Evolutionary conservation across 768 basidiomycete species (phyloP).

Genomic region (Coprinellus aureogranulatus): DNA sequence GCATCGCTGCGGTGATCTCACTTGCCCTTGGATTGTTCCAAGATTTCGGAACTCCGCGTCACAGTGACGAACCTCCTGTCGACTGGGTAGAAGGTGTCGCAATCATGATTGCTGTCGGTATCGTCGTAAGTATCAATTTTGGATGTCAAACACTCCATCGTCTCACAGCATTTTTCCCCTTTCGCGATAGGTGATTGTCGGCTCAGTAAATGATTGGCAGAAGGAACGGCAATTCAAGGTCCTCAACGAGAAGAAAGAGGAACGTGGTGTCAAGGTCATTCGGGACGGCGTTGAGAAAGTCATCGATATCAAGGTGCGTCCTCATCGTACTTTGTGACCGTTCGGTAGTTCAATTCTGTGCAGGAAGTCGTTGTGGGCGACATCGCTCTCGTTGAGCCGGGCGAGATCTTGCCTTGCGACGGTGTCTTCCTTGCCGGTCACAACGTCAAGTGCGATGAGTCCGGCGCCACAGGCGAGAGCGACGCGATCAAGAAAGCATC

Average conservation of each 20-base stretch:
- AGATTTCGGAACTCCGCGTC: constrained; percentile 69
- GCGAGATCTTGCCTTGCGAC: constrained; percentile 94
- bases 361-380: constrained; percentile 94
- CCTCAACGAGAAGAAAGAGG: constrained; percentile 94
- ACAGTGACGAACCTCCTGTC: constrained; percentile 66
- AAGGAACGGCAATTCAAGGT: constrained; percentile 94
- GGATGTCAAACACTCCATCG: not conserved
- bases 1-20: constrained; percentile 89
- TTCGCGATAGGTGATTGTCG: constrained; percentile 68
- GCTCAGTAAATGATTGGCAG: constrained; percentile 96
- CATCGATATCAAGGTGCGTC: constrained; percentile 74
- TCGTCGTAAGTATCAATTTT: constrained; percentile 56
- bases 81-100: constrained; percentile 97
- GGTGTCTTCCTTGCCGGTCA: constrained; percentile 92
- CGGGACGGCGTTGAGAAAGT: constrained; percentile 67
- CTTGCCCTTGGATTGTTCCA: constrained; percentile 93
- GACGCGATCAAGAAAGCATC: constrained; percentile 89
- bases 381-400: constrained; percentile 87
- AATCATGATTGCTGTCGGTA: constrained; percentile 71
- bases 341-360: constrained; percentile 14
- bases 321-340: not conserved
- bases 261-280: constrained; percentile 83
- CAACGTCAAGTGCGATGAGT: constrained; percentile 94
- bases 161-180: not conserved
- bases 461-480: constrained; percentile 93